Percentiles rank a stretch among this genome's conserved stretches.
Evolutionary conservation across 306 rosid genomes (phyloP).

Genomic region (Lablab purpureus): DNA sequence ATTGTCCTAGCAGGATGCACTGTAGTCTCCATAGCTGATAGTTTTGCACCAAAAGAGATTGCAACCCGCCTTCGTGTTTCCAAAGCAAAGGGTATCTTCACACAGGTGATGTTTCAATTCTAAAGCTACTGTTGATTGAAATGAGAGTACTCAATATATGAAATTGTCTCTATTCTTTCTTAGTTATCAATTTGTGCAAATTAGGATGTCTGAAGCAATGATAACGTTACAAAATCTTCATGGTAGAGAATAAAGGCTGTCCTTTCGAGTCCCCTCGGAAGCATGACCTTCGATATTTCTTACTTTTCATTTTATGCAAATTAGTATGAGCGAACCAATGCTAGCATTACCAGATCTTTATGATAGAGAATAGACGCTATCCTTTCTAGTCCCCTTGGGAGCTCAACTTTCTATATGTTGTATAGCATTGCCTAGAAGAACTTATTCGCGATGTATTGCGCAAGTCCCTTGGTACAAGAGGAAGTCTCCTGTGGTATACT

Average conservation of each 20-base stretch:
- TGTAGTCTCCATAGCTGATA: conserved; percentile 95
- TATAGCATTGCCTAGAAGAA: too few relatives aligned
- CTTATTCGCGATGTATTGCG: too few relatives aligned
- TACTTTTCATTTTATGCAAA: conserved; percentile 24
- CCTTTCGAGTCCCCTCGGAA: not conserved
- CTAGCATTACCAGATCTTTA: not conserved
- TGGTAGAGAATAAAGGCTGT: not conserved
- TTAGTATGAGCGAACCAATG: not conserved
- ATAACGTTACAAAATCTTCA: not conserved
- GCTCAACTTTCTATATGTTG: not conserved
- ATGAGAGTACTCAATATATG: not conserved
- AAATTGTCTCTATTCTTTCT: conserved; percentile 20
- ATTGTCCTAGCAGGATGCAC: conserved; percentile 75
- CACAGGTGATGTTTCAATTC: conserved; percentile 66
- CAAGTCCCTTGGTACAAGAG: too few relatives aligned
- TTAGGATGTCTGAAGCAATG: not conserved
- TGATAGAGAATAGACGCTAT: not conserved
- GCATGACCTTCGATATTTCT: not conserved
- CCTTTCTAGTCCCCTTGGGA: not conserved
- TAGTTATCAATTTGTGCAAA: conserved; percentile 20
- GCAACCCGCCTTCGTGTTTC: conserved; percentile 80
- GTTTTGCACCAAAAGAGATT: conserved; percentile 87
- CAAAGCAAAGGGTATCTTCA: conserved; percentile 85
- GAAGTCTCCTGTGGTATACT: too few relatives aligned
- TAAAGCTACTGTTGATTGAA: conserved; percentile 21